Evolutionary conservation across 768 basidiomycete species (phyloP).

Genomic region (Mycena vulgaris): DNA sequence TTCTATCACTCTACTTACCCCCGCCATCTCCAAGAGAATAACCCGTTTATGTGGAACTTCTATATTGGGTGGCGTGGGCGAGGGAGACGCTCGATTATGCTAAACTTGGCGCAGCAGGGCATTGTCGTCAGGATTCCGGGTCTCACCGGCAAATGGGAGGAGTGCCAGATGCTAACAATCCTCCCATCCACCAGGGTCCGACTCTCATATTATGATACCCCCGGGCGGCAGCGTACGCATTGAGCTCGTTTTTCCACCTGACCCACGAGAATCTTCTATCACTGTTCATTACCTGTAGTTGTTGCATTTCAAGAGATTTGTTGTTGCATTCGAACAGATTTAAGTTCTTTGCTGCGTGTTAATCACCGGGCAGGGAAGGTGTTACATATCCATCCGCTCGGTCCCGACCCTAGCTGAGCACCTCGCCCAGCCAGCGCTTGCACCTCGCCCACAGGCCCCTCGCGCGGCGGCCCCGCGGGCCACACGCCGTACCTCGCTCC

Average conservation of each 20-base stretch:
- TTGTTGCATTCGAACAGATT: no score
- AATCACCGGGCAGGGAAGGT: neutral
- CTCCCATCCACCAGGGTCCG: no score
- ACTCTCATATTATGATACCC: no score
- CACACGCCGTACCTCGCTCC: slow-evolving; percentile 18
- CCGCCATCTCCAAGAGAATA: neutral
- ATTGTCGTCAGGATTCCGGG: neutral
- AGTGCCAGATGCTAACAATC: no score
- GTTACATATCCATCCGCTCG: no score
- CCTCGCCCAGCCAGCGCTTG: slow-evolving; percentile 2
- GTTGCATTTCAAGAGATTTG: no score
- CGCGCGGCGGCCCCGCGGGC: neutral
- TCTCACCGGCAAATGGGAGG: neutral
- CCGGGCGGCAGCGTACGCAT: no score
- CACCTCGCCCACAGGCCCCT: slow-evolving; percentile 6
- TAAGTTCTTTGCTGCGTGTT: no score
- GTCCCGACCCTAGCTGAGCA: neutral
- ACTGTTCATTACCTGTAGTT: no score
- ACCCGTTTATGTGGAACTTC: neutral
- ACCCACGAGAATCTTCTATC: no score
- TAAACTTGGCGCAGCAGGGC: neutral
- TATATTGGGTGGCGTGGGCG: slow-evolving; percentile 1
- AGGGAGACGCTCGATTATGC: slow-evolving; percentile 4
- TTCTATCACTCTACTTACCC: slow-evolving; percentile 3
- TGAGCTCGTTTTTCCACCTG: no score